Base-by-base conservation (phyloP, 2,329 filamentous ascomycete genomes). In the Arthroderma sp. region DNA sequence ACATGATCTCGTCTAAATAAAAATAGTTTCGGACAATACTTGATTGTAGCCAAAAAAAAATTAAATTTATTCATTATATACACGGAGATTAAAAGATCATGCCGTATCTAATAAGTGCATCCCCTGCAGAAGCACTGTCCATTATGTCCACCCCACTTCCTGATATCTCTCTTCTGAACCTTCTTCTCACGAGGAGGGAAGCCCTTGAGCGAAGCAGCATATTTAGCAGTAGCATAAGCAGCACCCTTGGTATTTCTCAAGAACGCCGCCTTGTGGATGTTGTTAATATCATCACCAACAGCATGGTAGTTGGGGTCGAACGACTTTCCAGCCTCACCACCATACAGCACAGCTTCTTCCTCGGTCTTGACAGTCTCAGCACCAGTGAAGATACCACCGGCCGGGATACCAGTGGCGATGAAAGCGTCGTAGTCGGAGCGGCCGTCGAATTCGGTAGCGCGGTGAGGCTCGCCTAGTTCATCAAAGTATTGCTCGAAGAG, bases 361-460 rank as follows among this genome's bases (percentile, higher is more conserved):
- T 71, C 64, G 0, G 82, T 86, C 74, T 87, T 88, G 64, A 84
- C 61, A 8, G 75, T 81, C 62, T 88, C 83, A 1, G 84, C 84
- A 34, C 84, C 84, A 2, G 83, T 86, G 44, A 83, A 82, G 49
- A 88, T 77, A 29, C 84, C 84, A 27, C 84, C 83, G 1, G 77
- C 77, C 0, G 84, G 81, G 36, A 88, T 86, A 3, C 80, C 80
- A 45, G 75, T 72, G 32, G 76, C 71, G 55, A 87, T 81, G 66
- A 89, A 88, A 1, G 77, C 80, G 42, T 80, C 82, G 54, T 89
- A 89, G 62, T 91, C 85, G 50, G 80, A 85, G 47, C 84, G 78
- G 5, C 84, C 84, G 54, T 86, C 81, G 52, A 91, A 89, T 2
- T 77, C 74, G 29, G 83, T 83, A 47, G 82, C 77, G 0, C 77